Conservation (phyloP, 495 filamentous ascomycete species). For the Cenococcum geophilum region DNA sequence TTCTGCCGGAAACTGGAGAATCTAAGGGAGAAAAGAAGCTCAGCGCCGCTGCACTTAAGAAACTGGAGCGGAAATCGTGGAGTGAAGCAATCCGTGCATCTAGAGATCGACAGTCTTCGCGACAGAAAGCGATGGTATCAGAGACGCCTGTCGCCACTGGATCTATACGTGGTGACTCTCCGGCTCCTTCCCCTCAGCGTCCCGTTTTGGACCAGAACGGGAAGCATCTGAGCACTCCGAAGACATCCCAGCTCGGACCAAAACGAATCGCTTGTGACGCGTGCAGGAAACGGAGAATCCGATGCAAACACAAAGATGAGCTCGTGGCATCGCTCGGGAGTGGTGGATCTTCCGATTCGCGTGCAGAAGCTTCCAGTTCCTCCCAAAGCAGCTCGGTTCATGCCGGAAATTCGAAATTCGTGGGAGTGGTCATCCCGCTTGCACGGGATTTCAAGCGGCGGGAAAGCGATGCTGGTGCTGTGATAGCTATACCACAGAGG, state of each 20-base stretch:
- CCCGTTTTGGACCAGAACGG: slow-evolving; percentile 8
- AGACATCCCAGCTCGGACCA: slow-evolving; percentile 43
- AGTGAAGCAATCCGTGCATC: slow-evolving; percentile 27
- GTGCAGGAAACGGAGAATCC: slow-evolving; percentile 41
- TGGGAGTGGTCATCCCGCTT: background rate
- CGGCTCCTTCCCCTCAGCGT: slow-evolving; percentile 9
- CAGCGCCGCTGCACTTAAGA: slow-evolving; percentile 34
- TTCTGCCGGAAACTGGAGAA: slow-evolving; percentile 27
- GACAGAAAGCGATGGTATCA: slow-evolving; percentile 13
- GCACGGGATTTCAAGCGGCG: background rate
- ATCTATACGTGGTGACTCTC: slow-evolving; percentile 3
- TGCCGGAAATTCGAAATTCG: background rate
- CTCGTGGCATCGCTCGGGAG: slow-evolving; percentile 10
- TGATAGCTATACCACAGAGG: background rate
- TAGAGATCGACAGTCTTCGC: slow-evolving; percentile 17
- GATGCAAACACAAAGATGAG: slow-evolving; percentile 45
- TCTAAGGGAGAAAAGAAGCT: slow-evolving; percentile 35
- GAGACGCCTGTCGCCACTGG: background rate
- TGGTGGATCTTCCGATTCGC: background rate
- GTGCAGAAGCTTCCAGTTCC: background rate
- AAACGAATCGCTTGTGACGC: slow-evolving; percentile 44
- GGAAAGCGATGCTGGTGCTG: background rate
- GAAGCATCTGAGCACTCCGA: slow-evolving; percentile 37
- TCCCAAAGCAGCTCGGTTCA: background rate
- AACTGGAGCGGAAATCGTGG: slow-evolving; percentile 33